A percentile compares a stretch with the other conserved stretches of the same genome.
Evolutionary conservation across 352 stramenopile genomes (phyloP).

Genomic region (Peronospora belbahrii): DNA sequence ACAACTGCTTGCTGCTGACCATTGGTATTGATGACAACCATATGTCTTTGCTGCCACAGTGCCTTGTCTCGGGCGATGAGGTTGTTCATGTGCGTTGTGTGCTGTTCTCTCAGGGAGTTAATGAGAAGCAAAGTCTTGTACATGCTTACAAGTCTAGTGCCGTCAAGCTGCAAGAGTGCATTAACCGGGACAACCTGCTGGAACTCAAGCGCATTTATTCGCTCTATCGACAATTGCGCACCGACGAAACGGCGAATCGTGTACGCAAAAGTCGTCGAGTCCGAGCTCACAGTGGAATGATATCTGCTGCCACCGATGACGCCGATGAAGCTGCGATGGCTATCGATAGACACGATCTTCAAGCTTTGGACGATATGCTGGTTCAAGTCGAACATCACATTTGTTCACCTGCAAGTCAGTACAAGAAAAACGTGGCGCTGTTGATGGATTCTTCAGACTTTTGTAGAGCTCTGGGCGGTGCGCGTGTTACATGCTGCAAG

Average conservation of each 20-base stretch:
- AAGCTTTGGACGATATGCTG: conserved; percentile 58
- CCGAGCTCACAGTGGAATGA: conserved; percentile 11
- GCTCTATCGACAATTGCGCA: conserved; percentile 41
- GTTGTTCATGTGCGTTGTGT: conserved; percentile 54
- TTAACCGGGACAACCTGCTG: conserved; percentile 74
- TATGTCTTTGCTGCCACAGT: conserved; percentile 40
- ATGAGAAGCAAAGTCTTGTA: conserved; percentile 79
- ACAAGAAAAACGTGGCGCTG: conserved; percentile 77
- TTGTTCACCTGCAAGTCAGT: conserved; percentile 51
- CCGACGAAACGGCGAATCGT: conserved; percentile 30
- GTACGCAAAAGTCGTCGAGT: conserved; percentile 21
- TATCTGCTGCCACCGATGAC: conserved; percentile 4
- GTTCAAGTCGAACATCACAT: conserved; percentile 70
- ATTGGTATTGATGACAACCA: conserved; percentile 51
- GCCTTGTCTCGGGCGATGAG: conserved; percentile 35
- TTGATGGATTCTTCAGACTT: conserved; percentile 81
- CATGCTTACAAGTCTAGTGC: conserved; percentile 70
- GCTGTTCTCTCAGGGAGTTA: conserved; percentile 76
- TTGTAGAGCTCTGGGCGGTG: conserved; percentile 81
- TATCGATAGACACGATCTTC: conserved; percentile 30
- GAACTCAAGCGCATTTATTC: conserved; percentile 59
- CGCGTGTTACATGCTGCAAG: conserved; percentile 95
- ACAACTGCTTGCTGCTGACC: conserved; percentile 50
- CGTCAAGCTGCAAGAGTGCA: conserved; percentile 67
- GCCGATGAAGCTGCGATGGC: conserved; percentile 25